Evolutionary conservation across 2,329 filamentous ascomycete species (phyloP).

Genomic region (Verticillium zaregamsianum): DNA sequence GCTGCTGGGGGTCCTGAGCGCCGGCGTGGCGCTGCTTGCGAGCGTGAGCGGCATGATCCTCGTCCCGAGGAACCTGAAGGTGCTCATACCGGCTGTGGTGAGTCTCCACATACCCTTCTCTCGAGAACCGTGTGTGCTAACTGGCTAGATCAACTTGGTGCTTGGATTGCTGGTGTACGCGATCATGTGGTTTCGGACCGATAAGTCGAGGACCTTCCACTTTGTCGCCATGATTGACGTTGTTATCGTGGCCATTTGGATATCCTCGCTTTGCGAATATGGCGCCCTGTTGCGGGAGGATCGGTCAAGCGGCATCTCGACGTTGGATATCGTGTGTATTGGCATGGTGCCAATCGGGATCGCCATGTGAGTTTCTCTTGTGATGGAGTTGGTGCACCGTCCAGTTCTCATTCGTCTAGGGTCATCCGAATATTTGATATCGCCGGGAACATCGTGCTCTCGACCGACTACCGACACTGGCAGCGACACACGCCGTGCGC

Average conservation of each 20-base stretch:
- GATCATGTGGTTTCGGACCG: constrained; percentile 27
- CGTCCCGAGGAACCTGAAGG: constrained; percentile 15
- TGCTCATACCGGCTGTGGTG: constrained; percentile 20
- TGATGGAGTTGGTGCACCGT: not conserved
- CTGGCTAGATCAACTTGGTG: constrained; percentile 29
- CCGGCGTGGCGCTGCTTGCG: constrained; percentile 2
- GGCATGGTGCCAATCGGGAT: constrained; percentile 26
- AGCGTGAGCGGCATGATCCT: constrained; percentile 23
- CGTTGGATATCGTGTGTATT: constrained; percentile 11
- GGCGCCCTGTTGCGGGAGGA: not conserved
- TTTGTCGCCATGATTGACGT: constrained; percentile 31
- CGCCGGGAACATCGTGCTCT: constrained; percentile 32
- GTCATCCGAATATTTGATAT: constrained; percentile 32
- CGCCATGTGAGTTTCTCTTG: constrained; percentile 27
- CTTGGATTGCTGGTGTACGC: constrained; percentile 28
- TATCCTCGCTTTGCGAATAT: constrained; percentile 15
- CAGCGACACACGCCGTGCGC: constrained; percentile 25
- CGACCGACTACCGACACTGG: constrained; percentile 33
- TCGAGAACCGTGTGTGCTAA: not conserved
- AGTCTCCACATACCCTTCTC: constrained; percentile 13
- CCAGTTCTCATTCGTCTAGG: constrained; percentile 17
- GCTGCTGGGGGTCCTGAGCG: constrained; percentile 33
- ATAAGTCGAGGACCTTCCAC: constrained; percentile 33
- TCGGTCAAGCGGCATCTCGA: not conserved
- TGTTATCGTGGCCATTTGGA: constrained; percentile 25